Evolutionary conservation across 768 basidiomycete genomes (phyloP).

Genomic region (Porpolomopsis calyptriformis): DNA sequence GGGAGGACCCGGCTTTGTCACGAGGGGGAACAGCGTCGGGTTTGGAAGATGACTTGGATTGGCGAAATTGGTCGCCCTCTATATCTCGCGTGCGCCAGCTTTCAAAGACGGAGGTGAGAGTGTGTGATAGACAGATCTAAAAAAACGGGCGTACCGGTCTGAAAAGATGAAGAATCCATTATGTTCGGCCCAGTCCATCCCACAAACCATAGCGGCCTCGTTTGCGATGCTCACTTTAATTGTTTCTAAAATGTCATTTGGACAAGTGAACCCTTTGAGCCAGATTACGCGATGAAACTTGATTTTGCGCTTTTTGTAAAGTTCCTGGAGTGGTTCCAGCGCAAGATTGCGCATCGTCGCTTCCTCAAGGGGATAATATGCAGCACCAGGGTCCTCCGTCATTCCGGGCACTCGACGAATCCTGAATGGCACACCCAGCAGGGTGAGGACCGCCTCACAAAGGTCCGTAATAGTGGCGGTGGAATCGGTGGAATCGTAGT

Average conservation of each 20-base stretch:
- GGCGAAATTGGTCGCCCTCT: slow-evolving; percentile 95
- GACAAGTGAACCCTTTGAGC: slow-evolving; percentile 98
- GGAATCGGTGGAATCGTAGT: slow-evolving; percentile 91
- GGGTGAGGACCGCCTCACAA: slow-evolving; percentile 88
- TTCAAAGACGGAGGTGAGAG: neutral
- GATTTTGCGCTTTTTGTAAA: slow-evolving; percentile 64
- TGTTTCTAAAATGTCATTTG: slow-evolving; percentile 94
- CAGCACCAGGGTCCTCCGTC: slow-evolving; percentile 78
- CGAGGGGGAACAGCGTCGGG: slow-evolving; percentile 88
- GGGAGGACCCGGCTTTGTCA: slow-evolving; percentile 66
- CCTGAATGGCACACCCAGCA: slow-evolving; percentile 87
- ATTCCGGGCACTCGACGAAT: slow-evolving; percentile 88
- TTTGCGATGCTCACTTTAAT: slow-evolving; percentile 85
- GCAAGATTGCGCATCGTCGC: slow-evolving; percentile 89
- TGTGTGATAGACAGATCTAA: neutral
- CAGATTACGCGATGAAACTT: slow-evolving; percentile 88
- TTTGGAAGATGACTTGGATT: slow-evolving; percentile 88
- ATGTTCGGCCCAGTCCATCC: slow-evolving; percentile 99
- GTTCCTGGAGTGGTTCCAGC: slow-evolving; percentile 80
- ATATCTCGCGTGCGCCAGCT: slow-evolving; percentile 98
- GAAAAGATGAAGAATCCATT: slow-evolving; percentile 98
- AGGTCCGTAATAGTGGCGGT: slow-evolving; percentile 91
- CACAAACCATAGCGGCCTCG: slow-evolving; percentile 95
- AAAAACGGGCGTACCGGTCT: slow-evolving; percentile 55
- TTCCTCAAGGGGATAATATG: slow-evolving; percentile 95